These are phyloP conservation scores for Odontarrhena argentea DNA, from an alignment of 345 rosid genomes.

Conservation along the genomic window DNA sequence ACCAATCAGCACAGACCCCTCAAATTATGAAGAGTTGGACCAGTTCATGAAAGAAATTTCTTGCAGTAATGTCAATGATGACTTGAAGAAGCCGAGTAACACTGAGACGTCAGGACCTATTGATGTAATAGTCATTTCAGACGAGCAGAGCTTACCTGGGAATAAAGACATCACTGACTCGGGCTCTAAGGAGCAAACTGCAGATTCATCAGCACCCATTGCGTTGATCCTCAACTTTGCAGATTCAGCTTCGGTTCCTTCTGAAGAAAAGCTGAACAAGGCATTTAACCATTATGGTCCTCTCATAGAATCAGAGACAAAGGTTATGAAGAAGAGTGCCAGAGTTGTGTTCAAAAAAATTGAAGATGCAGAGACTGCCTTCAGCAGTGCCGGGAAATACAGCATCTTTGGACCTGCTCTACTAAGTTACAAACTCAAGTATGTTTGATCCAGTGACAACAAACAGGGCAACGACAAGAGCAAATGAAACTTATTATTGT, in stretches of 20 bases:
- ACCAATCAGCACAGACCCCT: constrained; percentile 39
- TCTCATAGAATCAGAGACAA: constrained; percentile 49
- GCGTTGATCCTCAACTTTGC: constrained; percentile 61
- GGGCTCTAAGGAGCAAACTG: constrained; percentile 30
- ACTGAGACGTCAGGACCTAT: constrained; percentile 12
- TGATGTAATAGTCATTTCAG: constrained; percentile 39
- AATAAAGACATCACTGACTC: constrained; percentile 30
- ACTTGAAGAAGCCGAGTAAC: constrained; percentile 41
- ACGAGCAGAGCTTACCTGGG: constrained; percentile 35
- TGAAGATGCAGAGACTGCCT: constrained; percentile 62
- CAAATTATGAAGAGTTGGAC: constrained; percentile 31
- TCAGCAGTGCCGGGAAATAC: constrained; percentile 65
- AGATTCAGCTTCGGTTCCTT: constrained; percentile 50
- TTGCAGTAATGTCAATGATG: constrained; percentile 29
- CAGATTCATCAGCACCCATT: constrained; percentile 36
- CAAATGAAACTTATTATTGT: neutral
- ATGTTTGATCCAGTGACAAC: constrained; percentile 26
- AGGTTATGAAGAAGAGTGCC: constrained; percentile 53
- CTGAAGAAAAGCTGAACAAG: constrained; percentile 48
- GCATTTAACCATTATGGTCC: constrained; percentile 60
- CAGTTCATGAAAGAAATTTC: constrained; percentile 19
- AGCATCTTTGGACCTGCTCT: constrained; percentile 65
- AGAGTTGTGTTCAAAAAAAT: constrained; percentile 57
- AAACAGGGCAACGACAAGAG: constrained; percentile 7
- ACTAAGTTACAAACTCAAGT: constrained; percentile 56